These are phyloP conservation scores for Huntiella abstrusa DNA, from an alignment of 2,329 filamentous ascomycete species.

Conservation along the genomic window DNA sequence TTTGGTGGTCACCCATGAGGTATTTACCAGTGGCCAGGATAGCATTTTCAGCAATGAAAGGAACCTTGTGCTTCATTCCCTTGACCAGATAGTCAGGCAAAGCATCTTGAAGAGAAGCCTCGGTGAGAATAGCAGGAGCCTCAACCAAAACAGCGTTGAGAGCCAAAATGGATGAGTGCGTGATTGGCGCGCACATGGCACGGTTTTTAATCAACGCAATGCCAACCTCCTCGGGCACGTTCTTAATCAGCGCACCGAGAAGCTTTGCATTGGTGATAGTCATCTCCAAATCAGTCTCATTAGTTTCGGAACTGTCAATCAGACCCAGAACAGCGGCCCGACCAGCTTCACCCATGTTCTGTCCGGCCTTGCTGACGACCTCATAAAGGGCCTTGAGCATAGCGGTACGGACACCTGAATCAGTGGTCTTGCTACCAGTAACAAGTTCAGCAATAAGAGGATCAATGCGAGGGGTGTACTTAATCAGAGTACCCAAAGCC, in stretches of 20 bases:
- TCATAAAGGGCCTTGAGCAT: slow-evolving; percentile 97
- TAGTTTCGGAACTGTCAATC: slow-evolving; percentile 61
- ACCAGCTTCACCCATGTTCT: slow-evolving; percentile 85
- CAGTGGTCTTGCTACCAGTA: slow-evolving; percentile 76
- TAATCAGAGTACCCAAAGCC: slow-evolving; percentile 86
- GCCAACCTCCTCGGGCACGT: slow-evolving; percentile 56
- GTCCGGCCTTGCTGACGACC: slow-evolving; percentile 84
- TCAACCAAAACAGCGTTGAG: slow-evolving; percentile 80
- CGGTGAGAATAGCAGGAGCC: slow-evolving; percentile 49
- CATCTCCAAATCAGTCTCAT: slow-evolving; percentile 58
- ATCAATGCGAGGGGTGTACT: slow-evolving; percentile 84
- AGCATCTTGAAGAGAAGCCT: slow-evolving; percentile 49
- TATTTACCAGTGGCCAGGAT: slow-evolving; percentile 86
- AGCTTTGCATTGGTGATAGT: slow-evolving; percentile 80
- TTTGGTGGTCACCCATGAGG: slow-evolving; percentile 45
- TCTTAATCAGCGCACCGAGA: slow-evolving; percentile 75
- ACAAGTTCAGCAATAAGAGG: slow-evolving; percentile 84
- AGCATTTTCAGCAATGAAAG: slow-evolving; percentile 74
- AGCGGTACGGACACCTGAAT: slow-evolving; percentile 72
- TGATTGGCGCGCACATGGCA: slow-evolving; percentile 60
- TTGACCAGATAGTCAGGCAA: slow-evolving; percentile 59
- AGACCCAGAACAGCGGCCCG: slow-evolving; percentile 68
- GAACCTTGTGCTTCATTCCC: slow-evolving; percentile 57
- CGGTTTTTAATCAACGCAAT: slow-evolving; percentile 43
- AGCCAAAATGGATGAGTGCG: slow-evolving; percentile 60